These are phyloP conservation scores for Zygosaccharomyces bailii DNA, from an alignment of 805 yeast species.

Conservation along the genomic window DNA sequence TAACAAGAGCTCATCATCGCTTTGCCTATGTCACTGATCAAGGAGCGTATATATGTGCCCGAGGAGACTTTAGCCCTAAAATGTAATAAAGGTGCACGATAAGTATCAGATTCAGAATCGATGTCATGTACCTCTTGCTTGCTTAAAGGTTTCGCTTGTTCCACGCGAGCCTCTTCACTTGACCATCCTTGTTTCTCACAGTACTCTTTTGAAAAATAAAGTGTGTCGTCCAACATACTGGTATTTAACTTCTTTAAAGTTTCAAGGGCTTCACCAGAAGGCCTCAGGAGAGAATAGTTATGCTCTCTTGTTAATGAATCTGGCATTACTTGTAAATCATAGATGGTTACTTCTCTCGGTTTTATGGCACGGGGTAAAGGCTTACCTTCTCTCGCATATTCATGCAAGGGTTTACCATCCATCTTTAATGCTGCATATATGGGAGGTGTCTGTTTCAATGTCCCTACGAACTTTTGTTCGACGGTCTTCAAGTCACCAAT, in stretches of 20 bases:
- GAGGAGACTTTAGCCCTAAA: constrained; percentile 80
- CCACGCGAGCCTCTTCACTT: constrained; percentile 39
- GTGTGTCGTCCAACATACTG: constrained; percentile 58
- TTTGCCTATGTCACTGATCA: constrained; percentile 84
- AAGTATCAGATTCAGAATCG: constrained; percentile 37
- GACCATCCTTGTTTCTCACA: constrained; percentile 43
- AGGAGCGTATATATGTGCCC: constrained; percentile 90
- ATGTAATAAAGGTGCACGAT: constrained; percentile 65
- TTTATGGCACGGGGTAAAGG: constrained; percentile 84
- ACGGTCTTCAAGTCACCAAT: constrained; percentile 48
- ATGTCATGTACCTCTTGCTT: constrained; percentile 34
- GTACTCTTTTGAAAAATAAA: constrained; percentile 58
- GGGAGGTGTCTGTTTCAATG: constrained; percentile 87
- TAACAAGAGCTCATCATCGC: constrained; percentile 78
- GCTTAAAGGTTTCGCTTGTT: constrained; percentile 39
- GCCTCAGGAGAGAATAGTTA: constrained; percentile 44
- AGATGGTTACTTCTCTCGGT: constrained; percentile 64
- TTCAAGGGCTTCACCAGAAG: constrained; percentile 33
- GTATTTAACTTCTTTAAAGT: constrained; percentile 38
- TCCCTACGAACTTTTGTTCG: constrained; percentile 70
- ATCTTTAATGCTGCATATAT: constrained; percentile 90
- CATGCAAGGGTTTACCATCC: constrained; percentile 91
- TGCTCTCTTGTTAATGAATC: constrained; percentile 58
- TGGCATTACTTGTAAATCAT: constrained; percentile 45
- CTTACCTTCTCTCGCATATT: constrained; percentile 84